phyloP scores from a whole-genome alignment of 257 asterid species.

The Solanum infundibuliforme region DNA sequence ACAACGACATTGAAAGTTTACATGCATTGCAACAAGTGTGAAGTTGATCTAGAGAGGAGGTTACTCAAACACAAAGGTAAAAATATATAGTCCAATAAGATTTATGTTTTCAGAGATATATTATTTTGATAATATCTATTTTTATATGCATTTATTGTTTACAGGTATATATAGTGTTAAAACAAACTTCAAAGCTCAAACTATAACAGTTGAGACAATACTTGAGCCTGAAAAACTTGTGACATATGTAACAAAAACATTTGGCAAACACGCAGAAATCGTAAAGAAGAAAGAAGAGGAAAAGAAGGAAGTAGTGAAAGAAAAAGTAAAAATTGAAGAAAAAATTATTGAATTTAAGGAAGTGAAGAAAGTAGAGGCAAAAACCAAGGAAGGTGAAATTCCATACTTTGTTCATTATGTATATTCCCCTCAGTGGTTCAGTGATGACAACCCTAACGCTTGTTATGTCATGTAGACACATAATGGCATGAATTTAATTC shows the following conservation, averaged over 20 bases:
- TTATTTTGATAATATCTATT: not conserved
- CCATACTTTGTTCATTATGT: constrained; percentile 66
- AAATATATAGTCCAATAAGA: not conserved
- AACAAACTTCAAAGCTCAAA: constrained; percentile 58
- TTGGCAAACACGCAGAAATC: constrained; percentile 53
- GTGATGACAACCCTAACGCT: constrained; percentile 86
- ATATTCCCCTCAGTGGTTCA: constrained; percentile 69
- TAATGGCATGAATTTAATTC: too few relatives aligned
- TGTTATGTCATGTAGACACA: constrained; percentile 38
- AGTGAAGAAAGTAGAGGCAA: constrained; percentile 42
- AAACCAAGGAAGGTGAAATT: constrained; percentile 30
- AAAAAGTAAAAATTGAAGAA: constrained; percentile 22
- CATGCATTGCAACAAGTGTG: constrained; percentile 74
- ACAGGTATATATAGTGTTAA: constrained; percentile 61
- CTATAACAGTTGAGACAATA: constrained; percentile 51
- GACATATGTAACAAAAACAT: constrained; percentile 40
- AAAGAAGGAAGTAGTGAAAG: not conserved
- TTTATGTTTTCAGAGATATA: not conserved
- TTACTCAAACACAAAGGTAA: constrained; percentile 59
- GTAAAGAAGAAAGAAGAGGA: constrained; percentile 12
- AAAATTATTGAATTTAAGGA: constrained; percentile 39
- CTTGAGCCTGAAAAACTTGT: constrained; percentile 50
- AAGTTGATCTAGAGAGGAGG: constrained; percentile 37
- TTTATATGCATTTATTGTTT: not conserved
- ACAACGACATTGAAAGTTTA: constrained; percentile 38